Base-by-base conservation (phyloP, 2,329 filamentous ascomycete species). In the Chalaropsis ovoidea region DNA sequence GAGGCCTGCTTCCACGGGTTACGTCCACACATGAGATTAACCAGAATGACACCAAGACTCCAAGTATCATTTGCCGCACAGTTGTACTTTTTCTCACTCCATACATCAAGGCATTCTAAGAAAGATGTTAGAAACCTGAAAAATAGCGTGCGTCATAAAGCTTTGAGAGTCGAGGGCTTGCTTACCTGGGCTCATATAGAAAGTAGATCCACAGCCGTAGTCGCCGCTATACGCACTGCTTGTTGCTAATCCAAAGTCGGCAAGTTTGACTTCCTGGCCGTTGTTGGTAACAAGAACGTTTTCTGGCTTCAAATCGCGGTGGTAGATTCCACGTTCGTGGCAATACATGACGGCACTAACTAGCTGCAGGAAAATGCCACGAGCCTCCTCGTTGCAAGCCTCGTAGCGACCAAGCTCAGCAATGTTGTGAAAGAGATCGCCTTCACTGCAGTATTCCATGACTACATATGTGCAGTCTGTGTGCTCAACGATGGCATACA, bases 1-100 rank as follows among this genome's bases (percentile, higher is more conserved):
- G 91, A 96, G 68, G 94, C 94, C 75, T 94, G 88, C 79, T 97
- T 97, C 94, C 94, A 99, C 67, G 94, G 94, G 77, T 99, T 99
- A 75, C 94, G 90, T 73, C 94, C 94, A 78, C 94, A 99, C 63
- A 91, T 95, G 70, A 99, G 81, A 79, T 99, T 99, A 72, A 99
- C 91, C 68, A 99, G 82, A 74, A 99, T 96, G 64, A 99, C 93
- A 70, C 94, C 94, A n/a, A 99, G 83, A 72, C 89, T 93, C 94
- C 94, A 99, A 71, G 97, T 86, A 76, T 99, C 94, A 78, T 97
- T 99, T 67, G 93, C 89, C 63, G 90, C 91, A 70, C 92, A 96
- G 70, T 86, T 86, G 76, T 99, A 99, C 84, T 45, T 93, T 39
- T 88, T 76, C 83, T 85, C 72, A 79, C 87, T 77, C 66, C 86